phyloP scores from a whole-genome alignment of 495 filamentous ascomycete species.

The Aspergillus hancockii region DNA sequence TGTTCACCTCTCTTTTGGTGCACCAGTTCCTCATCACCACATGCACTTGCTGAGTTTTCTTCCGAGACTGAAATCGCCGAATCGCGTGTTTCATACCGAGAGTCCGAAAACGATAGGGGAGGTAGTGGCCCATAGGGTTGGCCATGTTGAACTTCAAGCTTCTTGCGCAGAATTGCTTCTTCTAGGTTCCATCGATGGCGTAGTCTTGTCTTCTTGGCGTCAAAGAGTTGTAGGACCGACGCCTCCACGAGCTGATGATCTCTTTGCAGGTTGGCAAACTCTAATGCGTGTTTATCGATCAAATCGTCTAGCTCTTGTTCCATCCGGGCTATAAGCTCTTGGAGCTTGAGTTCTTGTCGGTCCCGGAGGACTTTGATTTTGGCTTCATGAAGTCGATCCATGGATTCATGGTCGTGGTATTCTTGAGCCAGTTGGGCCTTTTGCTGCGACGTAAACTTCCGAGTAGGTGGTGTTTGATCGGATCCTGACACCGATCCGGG shows the following conservation, averaged over 20 bases:
- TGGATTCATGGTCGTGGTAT: conserved; percentile 65
- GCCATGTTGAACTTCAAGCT: conserved; percentile 54
- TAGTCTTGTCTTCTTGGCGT: conserved; percentile 51
- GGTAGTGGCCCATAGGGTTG: conserved; percentile 51
- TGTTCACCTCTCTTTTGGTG: conserved; percentile 21
- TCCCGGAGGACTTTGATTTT: conserved; percentile 82
- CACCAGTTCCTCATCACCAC: conserved; percentile 17
- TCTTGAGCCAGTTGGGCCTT: conserved; percentile 67
- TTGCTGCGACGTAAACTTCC: conserved; percentile 40
- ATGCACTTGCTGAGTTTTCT: conserved; percentile 6
- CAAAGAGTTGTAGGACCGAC: conserved; percentile 46
- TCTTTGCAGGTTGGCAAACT: conserved; percentile 55
- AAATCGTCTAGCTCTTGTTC: conserved; percentile 60
- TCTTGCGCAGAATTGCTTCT: conserved; percentile 61
- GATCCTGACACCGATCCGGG: conserved; percentile 31
- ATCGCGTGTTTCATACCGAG: conserved; percentile 26
- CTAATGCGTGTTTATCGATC: conserved; percentile 49
- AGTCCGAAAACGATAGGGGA: conserved; percentile 36
- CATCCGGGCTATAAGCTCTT: conserved; percentile 66
- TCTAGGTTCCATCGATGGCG: conserved; percentile 62
- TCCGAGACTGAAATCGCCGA: conserved; percentile 29
- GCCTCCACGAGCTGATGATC: conserved; percentile 56
- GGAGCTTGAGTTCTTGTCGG: conserved; percentile 68
- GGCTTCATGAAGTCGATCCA: conserved; percentile 68
- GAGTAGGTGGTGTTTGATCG: conserved; percentile 19